Evolutionary conservation across 768 basidiomycete species (phyloP), one percentile per base, ranked within the genome.

Genomic region (Suillus subalutaceus): DNA sequence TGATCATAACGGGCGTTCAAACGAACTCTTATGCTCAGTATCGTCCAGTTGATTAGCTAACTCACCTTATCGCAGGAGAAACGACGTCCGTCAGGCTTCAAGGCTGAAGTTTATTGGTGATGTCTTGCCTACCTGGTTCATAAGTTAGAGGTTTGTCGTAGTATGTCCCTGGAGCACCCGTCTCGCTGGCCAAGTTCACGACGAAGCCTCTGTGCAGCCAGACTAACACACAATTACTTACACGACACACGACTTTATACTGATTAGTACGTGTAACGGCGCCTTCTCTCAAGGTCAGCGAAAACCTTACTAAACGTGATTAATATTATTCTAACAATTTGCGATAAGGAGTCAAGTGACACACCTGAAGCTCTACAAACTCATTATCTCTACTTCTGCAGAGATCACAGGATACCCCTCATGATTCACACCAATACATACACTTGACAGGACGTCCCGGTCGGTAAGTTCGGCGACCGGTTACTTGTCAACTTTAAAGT

Each of bases 291-390:
- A 43, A 60, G 18, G 37, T 38, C 20, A 12, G 41, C n/a, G 40
- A 13, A 18, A 30, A 30, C 46, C 23, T 52, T 26, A 15, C 46
- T n/a, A 15, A 59, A 18, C 38, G 4, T 43, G 40, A 40, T 30
- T 46, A 4, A 20, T 20, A n/a, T 46, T 7, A 18, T 60, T 18
- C 30, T 20, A 30, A 43, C 18, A 20, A 26, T 43, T 60, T 43
- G 30, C 18, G 59, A 60, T 60, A 60, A 60, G 59, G 59, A 13
- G 41, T 60, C 59, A 60, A 26, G 41, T 60, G 59, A 20, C 18
- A 16, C 16, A 40, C 30, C 15, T 30, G 58, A 26, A 41, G 23
- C 20, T 43, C 26, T 7, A 43, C 41, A 18, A 30, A 6, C 30
- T 53, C 59, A n/a, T 43, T 18, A 41, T 59, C 16, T 40, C 38